phyloP scores from a whole-genome alignment of 2,329 filamentous ascomycete species.

The Alternaria consortialis region DNA sequence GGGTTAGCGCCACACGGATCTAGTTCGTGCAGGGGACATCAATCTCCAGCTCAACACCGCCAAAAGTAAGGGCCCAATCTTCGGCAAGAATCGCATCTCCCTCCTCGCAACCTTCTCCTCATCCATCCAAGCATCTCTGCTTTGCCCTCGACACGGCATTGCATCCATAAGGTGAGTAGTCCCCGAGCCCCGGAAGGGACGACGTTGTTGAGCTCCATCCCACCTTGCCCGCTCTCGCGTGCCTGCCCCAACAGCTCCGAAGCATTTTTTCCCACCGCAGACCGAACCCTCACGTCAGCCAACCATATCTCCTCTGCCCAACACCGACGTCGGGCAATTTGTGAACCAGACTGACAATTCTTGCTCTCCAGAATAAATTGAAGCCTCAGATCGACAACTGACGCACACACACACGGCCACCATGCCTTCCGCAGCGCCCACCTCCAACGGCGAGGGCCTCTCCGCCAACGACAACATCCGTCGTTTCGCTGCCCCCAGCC shows the following conservation, averaged over 20 bases:
- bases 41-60: constrained; percentile 42
- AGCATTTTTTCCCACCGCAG: constrained; percentile 31
- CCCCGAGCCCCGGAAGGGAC: constrained; percentile 8
- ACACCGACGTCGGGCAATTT: constrained; percentile 5
- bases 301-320: constrained; percentile 11
- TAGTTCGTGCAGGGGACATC: constrained; percentile 35
- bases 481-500: constrained; percentile 91
- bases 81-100: constrained; percentile 37
- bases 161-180: constrained; percentile 41
- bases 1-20: constrained; percentile 36
- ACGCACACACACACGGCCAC: constrained; percentile 41
- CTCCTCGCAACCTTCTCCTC: constrained; percentile 38
- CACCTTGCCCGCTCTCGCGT: constrained; percentile 23
- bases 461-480: constrained; percentile 99
- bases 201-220: constrained; percentile 16
- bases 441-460: constrained; percentile 47
- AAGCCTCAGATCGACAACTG: constrained; percentile 24
- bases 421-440: constrained; percentile 55
- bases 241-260: constrained; percentile 28
- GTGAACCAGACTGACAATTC: constrained; percentile 26
- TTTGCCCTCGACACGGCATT: constrained; percentile 28
- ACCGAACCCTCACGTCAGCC: constrained; percentile 41
- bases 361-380: constrained; percentile 15
- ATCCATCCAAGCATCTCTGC: constrained; percentile 36
- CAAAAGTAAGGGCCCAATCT: constrained; percentile 38